Base-by-base conservation (phyloP, 495 filamentous ascomycete species). In the Xylaria intraflava region DNA sequence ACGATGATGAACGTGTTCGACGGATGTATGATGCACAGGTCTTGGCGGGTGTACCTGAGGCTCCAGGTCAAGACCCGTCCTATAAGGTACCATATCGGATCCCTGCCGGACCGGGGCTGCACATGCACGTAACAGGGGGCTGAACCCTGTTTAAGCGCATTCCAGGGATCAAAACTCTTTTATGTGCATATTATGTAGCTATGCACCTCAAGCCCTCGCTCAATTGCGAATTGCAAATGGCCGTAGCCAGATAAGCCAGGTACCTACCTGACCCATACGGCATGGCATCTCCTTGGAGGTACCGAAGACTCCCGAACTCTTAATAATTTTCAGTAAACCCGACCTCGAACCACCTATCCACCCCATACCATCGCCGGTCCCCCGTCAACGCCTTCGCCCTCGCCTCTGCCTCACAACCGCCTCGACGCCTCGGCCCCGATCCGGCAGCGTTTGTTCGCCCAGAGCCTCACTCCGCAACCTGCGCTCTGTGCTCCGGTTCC, bases 261-360 rank as follows among this genome's bases (percentile, higher is more conserved):
- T 29, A 49, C 48, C 31, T 38, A 51, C 48, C 36, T 19, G 38
- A 1, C 38, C 38, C 16, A 40, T 3, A 5, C 38, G 6, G 16
- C 22, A n/a, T 10, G 5, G 38, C 6, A 14, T 40, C 22, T 5
- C 38, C 38, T 6, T 17, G 16, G 17, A 23, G 3, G 24, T 44
- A 45, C 29, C 46, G 46, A 38, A 39, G 46, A 49, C 46, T 49
- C 41, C 41, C 35, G 35, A 16, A 46, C 33, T 39, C 51, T 31
- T n/a, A 41, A 54, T 47, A 54, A 54, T 54, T 54, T 54, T 54
- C 51, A 33, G 35, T 42, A 41, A n/a, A 35, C 36, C 36, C 35
- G 51, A 53, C 30, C 38, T 53, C 27, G 50, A 14, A n/a, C n/a
- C n/a, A n/a, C n/a, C 50, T 31, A 33, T 52, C 30, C 29, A 35